Evolutionary conservation across 1,139 yeast genomes (phyloP).

Genomic region (Fermentozyma sake): DNA sequence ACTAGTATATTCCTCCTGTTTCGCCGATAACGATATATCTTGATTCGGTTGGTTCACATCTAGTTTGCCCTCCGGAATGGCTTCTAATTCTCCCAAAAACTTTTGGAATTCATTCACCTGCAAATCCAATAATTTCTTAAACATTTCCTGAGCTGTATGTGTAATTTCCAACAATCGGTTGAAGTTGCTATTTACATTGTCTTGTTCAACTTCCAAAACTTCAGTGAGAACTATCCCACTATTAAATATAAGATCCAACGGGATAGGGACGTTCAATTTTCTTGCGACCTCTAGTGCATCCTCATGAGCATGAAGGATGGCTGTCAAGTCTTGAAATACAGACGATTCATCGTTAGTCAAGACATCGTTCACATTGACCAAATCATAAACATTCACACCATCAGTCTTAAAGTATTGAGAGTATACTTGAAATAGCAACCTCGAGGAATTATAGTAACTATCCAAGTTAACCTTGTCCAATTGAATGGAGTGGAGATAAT

Average conservation of each 20-base stretch:
- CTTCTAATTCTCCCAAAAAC: constrained; percentile 26
- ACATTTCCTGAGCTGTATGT: constrained; percentile 14
- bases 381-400: constrained; percentile 33
- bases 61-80: neutral
- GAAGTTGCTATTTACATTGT: constrained; percentile 11
- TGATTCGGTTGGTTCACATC: neutral
- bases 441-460: constrained; percentile 43
- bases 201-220: constrained; percentile 34
- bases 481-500: constrained; percentile 29
- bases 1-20: constrained; percentile 18
- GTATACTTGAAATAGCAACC: constrained; percentile 48
- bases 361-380: constrained; percentile 40
- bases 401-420: constrained; percentile 39
- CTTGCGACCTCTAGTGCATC: constrained; percentile 23
- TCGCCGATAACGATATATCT: constrained; percentile 4
- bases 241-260: constrained; percentile 43
- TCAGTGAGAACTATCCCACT: constrained; percentile 46
- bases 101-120: constrained; percentile 24
- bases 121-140: constrained; percentile 13
- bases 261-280: constrained; percentile 11
- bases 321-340: constrained; percentile 34
- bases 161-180: constrained; percentile 15
- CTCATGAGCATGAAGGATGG: constrained; percentile 37
- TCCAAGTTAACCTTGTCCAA: constrained; percentile 20
- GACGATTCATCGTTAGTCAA: constrained; percentile 25